Evolutionary conservation across 78 protist genomes (phyloP), one percentile per base, ranked within the genome.

Genomic region (Emiliania huxleyi): DNA sequence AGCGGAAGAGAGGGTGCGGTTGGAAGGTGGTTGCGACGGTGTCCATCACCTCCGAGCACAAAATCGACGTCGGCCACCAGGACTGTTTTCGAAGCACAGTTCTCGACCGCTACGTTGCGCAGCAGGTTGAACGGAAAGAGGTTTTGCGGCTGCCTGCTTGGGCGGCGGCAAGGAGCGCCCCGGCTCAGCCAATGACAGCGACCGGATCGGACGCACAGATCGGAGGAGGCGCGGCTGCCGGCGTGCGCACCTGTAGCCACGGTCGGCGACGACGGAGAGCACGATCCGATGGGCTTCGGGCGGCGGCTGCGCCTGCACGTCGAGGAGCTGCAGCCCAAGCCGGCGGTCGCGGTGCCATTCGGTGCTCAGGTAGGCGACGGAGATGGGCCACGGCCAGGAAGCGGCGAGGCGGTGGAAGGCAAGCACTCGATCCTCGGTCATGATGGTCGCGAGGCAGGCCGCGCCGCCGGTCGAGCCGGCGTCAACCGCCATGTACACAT

Each of bases 41-140:
- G 71, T 15, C 6, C 71, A 18, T 25, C 83, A 35, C 83, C 83
- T 2, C 43, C 83, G 23, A 73, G 37, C 43, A 73, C 83, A 18
- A 73, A 73, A 18, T 73, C 83, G 42, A 73, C 83, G 42, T 73
- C 83, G 83, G 42, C 43, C 33, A 35, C 42, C 44, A 73, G 83
- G 40, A 73, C 83, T 5, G 18, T 3, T 18, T 2, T 1, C 33
- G 83, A 2, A 5, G 42, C 4, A 15, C 83, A 73, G 43, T 12
- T 42, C 15, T 29, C 43, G 43, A 73, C 83, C 2, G 83, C 83
- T 1, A 18, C 40, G 83, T 73, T 73, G 83, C 83, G 83, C 44
- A 73, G 83, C 83, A 73, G 42, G 83, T 73, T 73, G 83, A 73
- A 73, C 19, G 83, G 83, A 15, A 73, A 73, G 43, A 18, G 83